Conservation (phyloP, 1,284 basidiomycete species). For the Ustanciosporium gigantosporum region DNA sequence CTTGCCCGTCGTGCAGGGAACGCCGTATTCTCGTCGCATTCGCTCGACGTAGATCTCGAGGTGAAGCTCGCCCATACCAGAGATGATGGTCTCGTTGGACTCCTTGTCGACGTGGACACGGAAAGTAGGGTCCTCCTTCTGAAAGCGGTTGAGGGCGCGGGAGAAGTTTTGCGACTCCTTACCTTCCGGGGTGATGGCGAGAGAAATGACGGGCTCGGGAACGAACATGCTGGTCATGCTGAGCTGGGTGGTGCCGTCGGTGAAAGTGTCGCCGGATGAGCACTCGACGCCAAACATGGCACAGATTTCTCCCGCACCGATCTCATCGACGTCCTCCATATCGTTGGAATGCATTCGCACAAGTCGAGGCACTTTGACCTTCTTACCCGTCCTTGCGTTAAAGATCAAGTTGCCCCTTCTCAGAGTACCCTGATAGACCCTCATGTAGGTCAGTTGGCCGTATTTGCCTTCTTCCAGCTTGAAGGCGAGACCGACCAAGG, state of each 20-base stretch:
- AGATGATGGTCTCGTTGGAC: conserved; percentile 99
- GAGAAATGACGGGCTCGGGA: conserved; percentile 95
- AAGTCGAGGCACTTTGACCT: conserved; percentile 94
- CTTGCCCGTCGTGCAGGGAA: conserved; percentile 90
- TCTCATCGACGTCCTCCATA: conserved; percentile 95
- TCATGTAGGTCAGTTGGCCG: conserved; percentile 97
- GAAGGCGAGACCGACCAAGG: conserved; percentile 93
- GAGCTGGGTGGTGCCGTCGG: conserved; percentile 62
- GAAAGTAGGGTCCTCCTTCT: conserved; percentile 99
- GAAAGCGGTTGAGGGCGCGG: conserved; percentile 93
- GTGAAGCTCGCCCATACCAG: conserved; percentile 98
- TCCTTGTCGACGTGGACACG: conserved; percentile 92
- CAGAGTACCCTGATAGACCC: conserved; percentile 95
- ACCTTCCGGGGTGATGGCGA: conserved; percentile 88
- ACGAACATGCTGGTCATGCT: conserved; percentile 91
- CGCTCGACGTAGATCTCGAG: conserved; percentile 99
- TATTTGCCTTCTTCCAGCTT: conserved; percentile 97
- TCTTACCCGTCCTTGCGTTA: conserved; percentile 94
- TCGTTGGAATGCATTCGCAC: conserved; percentile 99
- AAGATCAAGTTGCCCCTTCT: conserved; percentile 83
- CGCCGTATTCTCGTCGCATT: conserved; percentile 96
- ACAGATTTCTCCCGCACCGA: conserved; percentile 98
- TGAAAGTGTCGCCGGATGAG: conserved; percentile 97
- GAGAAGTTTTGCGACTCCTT: conserved; percentile 85
- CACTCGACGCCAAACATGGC: conserved; percentile 99